Conservation (phyloP, 192 early-diverging fungal genomes). For the Spinellus fusiger region DNA sequence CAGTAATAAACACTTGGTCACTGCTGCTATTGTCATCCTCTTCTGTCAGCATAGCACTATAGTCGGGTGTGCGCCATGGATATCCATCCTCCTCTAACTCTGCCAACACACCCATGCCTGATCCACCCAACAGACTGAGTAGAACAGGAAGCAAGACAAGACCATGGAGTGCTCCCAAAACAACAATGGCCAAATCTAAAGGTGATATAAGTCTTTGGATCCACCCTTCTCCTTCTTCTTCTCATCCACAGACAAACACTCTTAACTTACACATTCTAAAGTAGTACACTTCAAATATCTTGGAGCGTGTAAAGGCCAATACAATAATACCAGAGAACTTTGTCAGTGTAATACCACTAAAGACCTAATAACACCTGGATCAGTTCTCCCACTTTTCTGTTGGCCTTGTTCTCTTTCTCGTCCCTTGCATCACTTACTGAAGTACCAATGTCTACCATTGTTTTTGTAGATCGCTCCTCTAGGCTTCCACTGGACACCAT, state of each 20-base stretch:
- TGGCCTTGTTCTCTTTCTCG: not conserved
- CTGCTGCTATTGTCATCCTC: slow-evolving; percentile 15
- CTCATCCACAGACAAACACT: not conserved
- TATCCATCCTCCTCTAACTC: slow-evolving; percentile 41
- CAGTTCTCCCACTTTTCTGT: not conserved
- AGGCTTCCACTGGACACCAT: slow-evolving; percentile 41
- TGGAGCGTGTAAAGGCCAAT: slow-evolving; percentile 58
- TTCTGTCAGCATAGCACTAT: slow-evolving; percentile 10
- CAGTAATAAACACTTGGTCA: slow-evolving; percentile 25
- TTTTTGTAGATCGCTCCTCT: slow-evolving; percentile 38
- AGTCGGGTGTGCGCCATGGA: too few species aligned
- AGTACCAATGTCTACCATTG: slow-evolving; percentile 54
- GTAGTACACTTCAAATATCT: slow-evolving; percentile 66
- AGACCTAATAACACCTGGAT: slow-evolving; percentile 40
- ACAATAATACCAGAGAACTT: slow-evolving; percentile 63
- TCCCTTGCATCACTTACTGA: slow-evolving; percentile 37
- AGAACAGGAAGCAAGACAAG: slow-evolving; percentile 52
- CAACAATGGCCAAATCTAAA: slow-evolving; percentile 49
- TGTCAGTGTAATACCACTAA: slow-evolving; percentile 58
- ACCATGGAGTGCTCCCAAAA: slow-evolving; percentile 53
- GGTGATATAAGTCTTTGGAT: not conserved
- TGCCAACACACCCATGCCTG: slow-evolving; percentile 27
- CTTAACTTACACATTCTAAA: slow-evolving; percentile 54
- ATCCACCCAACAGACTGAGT: slow-evolving; percentile 44
- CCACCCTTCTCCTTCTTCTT: not conserved